phyloP scores from a whole-genome alignment of 805 yeast genomes.

The Monosporozyma aerobia region DNA sequence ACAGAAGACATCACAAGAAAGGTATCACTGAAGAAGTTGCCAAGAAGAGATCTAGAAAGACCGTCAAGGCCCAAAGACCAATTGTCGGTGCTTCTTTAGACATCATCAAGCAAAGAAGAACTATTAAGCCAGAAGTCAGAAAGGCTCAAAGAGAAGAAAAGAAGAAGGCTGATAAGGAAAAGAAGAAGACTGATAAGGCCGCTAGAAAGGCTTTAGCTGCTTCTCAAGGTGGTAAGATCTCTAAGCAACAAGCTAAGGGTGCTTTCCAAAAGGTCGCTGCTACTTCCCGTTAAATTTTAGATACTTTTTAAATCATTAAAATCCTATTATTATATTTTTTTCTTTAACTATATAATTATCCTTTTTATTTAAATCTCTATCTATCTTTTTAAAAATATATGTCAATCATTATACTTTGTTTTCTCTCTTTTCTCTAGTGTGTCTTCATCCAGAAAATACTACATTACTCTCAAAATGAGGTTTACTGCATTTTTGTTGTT shows the following conservation, averaged over 20 bases:
- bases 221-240: slow-evolving; percentile 64
- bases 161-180: slow-evolving; percentile 72
- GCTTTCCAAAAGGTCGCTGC: slow-evolving; percentile 95
- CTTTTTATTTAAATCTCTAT: not conserved
- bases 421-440: not conserved
- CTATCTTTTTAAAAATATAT: slow-evolving; percentile 1
- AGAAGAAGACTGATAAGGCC: slow-evolving; percentile 86
- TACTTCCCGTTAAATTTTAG: slow-evolving; percentile 74
- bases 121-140: slow-evolving; percentile 93
- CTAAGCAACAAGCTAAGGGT: slow-evolving; percentile 97
- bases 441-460: no score
- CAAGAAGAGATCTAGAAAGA: slow-evolving; percentile 95
- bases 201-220: slow-evolving; percentile 88
- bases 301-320: not conserved
- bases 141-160: slow-evolving; percentile 95
- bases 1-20: slow-evolving; percentile 99
- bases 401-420: slow-evolving; percentile 1
- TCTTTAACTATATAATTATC: not conserved
- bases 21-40: slow-evolving; percentile 98
- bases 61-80: slow-evolving; percentile 98
- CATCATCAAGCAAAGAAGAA: slow-evolving; percentile 95
- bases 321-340: not conserved
- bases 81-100: slow-evolving; percentile 99
- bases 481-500: not conserved
- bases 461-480: not conserved